phyloP scores from a whole-genome alignment of 2,329 filamentous ascomycete species.

The Grosmannia penicillata region DNA sequence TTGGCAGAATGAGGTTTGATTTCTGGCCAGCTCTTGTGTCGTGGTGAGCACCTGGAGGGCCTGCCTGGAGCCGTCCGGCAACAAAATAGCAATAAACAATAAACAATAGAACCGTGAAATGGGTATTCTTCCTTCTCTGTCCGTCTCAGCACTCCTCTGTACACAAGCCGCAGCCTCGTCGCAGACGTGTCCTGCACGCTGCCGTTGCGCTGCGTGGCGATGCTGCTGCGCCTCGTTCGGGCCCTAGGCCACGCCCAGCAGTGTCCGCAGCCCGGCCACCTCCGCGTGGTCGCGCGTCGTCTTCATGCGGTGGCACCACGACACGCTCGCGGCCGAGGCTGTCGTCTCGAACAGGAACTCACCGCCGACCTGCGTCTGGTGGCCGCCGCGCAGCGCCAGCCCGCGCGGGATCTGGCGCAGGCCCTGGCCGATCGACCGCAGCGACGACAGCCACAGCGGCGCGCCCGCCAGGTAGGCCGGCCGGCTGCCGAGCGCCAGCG shows the following conservation, averaged over 20 bases:
- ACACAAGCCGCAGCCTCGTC: too few species aligned
- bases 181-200: too few species aligned
- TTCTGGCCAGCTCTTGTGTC: too few species aligned
- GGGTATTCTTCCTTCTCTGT: constrained; percentile 3
- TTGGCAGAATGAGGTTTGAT: too few species aligned
- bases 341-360: constrained; percentile 58
- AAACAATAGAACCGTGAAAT: too few species aligned
- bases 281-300: constrained; percentile 67
- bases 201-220: too few species aligned
- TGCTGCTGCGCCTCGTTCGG: too few species aligned
- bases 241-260: constrained; percentile 39
- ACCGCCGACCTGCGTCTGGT: constrained; percentile 56
- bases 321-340: constrained; percentile 23
- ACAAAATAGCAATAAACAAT: too few species aligned
- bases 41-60: too few species aligned
- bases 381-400: constrained; percentile 47
- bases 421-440: constrained; percentile 41
- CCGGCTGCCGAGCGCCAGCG: constrained; percentile 39
- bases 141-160: too few species aligned
- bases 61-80: too few species aligned
- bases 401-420: constrained; percentile 42
- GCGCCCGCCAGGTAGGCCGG: constrained; percentile 51
- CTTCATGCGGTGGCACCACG: constrained; percentile 73
- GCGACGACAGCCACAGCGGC: constrained; percentile 28
- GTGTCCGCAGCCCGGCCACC: constrained; percentile 47